Percentiles rank a stretch among this genome's conserved stretches.
These are phyloP conservation scores for Umbilicus rupestris DNA, from an alignment of 164 flowering plant species.

Conservation along the genomic window DNA sequence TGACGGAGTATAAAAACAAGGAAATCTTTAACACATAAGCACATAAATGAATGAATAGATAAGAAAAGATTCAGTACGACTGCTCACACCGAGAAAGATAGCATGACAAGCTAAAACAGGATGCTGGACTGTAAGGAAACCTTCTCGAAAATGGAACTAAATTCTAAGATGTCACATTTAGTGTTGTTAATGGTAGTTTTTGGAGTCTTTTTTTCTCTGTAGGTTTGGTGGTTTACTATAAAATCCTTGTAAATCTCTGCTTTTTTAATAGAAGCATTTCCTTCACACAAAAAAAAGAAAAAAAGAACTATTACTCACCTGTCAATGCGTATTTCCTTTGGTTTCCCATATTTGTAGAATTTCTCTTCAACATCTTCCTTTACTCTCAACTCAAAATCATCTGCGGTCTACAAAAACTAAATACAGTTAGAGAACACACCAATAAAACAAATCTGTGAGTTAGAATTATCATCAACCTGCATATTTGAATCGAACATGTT, in stretches of 20 bases:
- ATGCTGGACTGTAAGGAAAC: background rate
- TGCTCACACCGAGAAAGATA: background rate
- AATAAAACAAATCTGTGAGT: background rate
- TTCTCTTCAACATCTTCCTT: constrained; percentile 81
- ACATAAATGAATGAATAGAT: too few species aligned
- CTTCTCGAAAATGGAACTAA: background rate
- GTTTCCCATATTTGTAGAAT: constrained; percentile 55
- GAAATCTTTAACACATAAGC: background rate
- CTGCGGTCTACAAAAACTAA: constrained; percentile 44
- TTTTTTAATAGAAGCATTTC: too few species aligned
- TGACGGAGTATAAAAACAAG: background rate
- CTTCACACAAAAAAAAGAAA: too few species aligned
- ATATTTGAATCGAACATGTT: constrained; percentile 80
- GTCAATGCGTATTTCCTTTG: constrained; percentile 74
- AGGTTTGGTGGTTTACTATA: too few species aligned
- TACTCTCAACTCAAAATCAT: constrained; percentile 83
- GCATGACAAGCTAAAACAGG: background rate
- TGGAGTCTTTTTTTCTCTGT: too few species aligned
- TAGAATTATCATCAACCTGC: constrained; percentile 42
- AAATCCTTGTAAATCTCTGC: too few species aligned
- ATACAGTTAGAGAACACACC: background rate
- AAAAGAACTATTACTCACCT: constrained; percentile 34
- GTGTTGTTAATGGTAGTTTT: too few species aligned
- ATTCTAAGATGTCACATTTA: too few species aligned
- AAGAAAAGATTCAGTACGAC: background rate